phyloP scores from a whole-genome alignment of 176 grass and related monocot species.

The Puccinellia tenuiflora region DNA sequence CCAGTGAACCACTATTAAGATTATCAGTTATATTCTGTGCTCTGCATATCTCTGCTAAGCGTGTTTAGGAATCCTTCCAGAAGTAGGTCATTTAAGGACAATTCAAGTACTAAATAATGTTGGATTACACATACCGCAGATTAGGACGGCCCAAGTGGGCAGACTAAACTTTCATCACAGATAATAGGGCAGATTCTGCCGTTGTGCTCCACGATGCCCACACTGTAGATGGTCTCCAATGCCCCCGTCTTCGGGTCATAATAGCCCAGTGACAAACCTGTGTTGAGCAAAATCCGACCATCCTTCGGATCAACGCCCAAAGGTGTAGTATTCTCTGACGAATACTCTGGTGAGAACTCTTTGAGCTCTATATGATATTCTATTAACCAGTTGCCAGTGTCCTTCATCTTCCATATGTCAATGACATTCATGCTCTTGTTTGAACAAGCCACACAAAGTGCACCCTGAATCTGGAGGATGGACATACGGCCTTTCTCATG shows the following conservation, averaged over 20 bases:
- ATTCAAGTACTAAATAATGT: not conserved
- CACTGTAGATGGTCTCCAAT: conserved; percentile 18
- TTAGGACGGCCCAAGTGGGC: not conserved
- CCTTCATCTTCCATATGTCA: conserved; percentile 29
- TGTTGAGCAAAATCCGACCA: conserved; percentile 24
- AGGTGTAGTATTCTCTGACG: not conserved
- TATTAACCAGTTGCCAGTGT: conserved; percentile 1
- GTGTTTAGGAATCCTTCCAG: not conserved
- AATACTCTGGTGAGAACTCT: conserved; percentile 6
- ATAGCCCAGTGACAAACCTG: conserved; percentile 21
- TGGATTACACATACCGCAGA: not conserved
- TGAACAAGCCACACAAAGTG: conserved; percentile 23
- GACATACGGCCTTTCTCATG: not conserved
- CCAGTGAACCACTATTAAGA: not conserved
- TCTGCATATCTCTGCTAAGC: not conserved
- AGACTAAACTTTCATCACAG: conserved; percentile 32
- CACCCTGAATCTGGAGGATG: conserved; percentile 10
- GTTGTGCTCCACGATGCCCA: not conserved
- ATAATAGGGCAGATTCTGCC: not conserved
- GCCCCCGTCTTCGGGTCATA: conserved; percentile 12
- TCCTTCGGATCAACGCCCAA: conserved; percentile 17
- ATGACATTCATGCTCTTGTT: not conserved
- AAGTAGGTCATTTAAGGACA: not conserved
- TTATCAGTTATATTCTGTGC: not conserved
- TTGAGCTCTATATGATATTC: conserved; percentile 23